Base-by-base conservation (phyloP, 805 yeast genomes). In the Cyberlindnera veronae region DNA sequence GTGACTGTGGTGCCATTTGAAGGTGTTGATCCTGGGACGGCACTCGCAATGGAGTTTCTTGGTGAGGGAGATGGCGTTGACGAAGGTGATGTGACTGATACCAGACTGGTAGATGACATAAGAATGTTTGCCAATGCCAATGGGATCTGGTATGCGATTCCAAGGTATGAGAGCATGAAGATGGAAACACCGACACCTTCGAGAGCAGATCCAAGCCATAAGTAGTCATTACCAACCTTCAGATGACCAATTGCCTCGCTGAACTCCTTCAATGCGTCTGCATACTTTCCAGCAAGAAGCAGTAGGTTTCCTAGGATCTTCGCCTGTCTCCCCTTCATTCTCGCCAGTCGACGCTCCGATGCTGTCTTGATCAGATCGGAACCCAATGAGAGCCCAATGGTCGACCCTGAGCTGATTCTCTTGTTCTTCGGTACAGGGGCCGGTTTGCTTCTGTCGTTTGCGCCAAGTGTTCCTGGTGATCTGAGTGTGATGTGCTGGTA, bases 191-290 rank as follows among this genome's bases (percentile, higher is more conserved):
- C 84, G 10, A 89, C 64, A 0, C 90, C 87, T 51, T 89, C 96
- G n/a, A 91, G 58, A 0, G 96, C 79, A 21, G 91, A 81, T 0
- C 83, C 98, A 12, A 87, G 69, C 98, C 98, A 93, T 8, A 93
- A 64, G 52, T 76, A 74, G 58, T 93, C 99, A 36, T 78, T 78
- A 2, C 81, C 68, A 11, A 75, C 68, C 44, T 77, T 78, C 39
- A 88, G 62, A 18, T 73, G 63, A 3, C 66, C 53, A 2, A 83
- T 70, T 0, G 96, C 81, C 29, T 89, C 95, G n/a, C 81, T 74
- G 51, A 89, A 81, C 43, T 79, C 78, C 18, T 71, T 67, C 39
- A 90, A 57, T 0, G 97, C 95, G 42, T 80, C 85, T 13, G 69
- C 58, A 32, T 83, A 71, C 38, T 84, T 76, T 1, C 99, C 99